These are phyloP conservation scores for Gossypium schwendimanii DNA, from an alignment of 441 rosid species.

Conservation along the genomic window DNA sequence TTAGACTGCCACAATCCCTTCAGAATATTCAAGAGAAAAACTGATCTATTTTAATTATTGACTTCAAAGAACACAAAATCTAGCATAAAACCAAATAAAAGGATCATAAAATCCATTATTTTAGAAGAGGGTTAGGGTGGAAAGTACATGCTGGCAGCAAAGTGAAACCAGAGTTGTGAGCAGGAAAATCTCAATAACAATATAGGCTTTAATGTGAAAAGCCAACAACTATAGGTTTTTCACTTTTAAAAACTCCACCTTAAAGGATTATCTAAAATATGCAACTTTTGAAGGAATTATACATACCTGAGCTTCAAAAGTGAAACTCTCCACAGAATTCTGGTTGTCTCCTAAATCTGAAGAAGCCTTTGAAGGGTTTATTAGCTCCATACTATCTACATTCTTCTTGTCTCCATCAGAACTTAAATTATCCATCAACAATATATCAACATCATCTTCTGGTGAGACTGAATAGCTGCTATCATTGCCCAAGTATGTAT, in stretches of 20 bases:
- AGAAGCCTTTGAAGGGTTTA: slow-evolving; percentile 35
- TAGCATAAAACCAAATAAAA: slow-evolving; percentile 5
- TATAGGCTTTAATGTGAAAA: not conserved
- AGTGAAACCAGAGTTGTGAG: not conserved
- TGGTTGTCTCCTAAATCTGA: slow-evolving; percentile 36
- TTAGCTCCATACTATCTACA: slow-evolving; percentile 33
- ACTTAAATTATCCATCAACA: slow-evolving; percentile 48
- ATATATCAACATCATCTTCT: slow-evolving; percentile 87
- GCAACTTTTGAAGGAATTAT: not conserved
- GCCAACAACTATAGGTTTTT: not conserved
- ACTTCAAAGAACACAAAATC: not conserved
- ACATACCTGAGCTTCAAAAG: slow-evolving; percentile 91
- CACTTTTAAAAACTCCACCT: not conserved
- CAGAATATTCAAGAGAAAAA: not conserved
- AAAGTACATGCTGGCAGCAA: not conserved
- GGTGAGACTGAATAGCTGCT: slow-evolving; percentile 79
- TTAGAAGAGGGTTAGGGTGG: not conserved
- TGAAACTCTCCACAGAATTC: slow-evolving; percentile 49
- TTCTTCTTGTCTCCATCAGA: slow-evolving; percentile 39
- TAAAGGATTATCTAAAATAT: not conserved
- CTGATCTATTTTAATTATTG: not conserved
- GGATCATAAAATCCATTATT: not conserved
- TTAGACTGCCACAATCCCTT: not conserved
- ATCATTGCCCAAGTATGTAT: slow-evolving; percentile 79
- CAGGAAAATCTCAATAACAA: slow-evolving; percentile 1